Conservation (phyloP, 768 basidiomycete species). For the Boletus patriciae region DNA sequence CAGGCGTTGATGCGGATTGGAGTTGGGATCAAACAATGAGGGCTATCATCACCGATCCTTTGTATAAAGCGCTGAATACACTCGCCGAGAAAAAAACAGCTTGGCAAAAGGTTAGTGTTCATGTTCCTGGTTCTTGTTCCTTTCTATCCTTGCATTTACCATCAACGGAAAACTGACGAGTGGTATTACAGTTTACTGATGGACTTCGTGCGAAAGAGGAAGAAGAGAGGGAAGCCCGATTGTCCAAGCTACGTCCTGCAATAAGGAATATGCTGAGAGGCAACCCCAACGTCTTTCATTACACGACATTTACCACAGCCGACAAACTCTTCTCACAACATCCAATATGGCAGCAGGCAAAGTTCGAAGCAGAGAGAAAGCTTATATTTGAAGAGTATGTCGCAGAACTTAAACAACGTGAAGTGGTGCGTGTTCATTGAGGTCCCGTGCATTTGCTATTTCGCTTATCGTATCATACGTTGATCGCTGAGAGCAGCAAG, state of each 20-base stretch:
- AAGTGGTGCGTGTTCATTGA: constrained; percentile 63
- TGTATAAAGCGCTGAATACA: constrained; percentile 92
- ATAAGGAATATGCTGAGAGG: constrained; percentile 83
- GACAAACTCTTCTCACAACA: constrained; percentile 84
- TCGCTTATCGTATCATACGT: constrained; percentile 5
- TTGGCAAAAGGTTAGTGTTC: constrained; percentile 79
- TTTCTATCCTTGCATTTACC: not conserved
- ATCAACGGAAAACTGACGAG: constrained; percentile 8
- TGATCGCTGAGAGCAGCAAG: constrained; percentile 52
- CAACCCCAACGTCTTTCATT: constrained; percentile 86
- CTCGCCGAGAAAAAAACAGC: constrained; percentile 92
- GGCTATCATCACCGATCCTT: constrained; percentile 95
- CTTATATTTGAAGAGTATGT: constrained; percentile 94
- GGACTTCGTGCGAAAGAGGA: constrained; percentile 77
- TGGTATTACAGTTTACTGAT: constrained; percentile 58
- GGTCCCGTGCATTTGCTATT: not conserved
- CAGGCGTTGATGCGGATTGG: constrained; percentile 88
- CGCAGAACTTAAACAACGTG: constrained; percentile 77
- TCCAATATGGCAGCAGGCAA: constrained; percentile 88
- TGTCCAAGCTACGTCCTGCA: constrained; percentile 85
- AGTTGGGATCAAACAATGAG: constrained; percentile 99
- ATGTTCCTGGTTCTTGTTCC: not conserved
- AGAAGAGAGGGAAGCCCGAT: constrained; percentile 79
- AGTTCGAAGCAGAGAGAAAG: constrained; percentile 80
- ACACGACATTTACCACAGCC: constrained; percentile 87